Base-by-base conservation (phyloP, 2,329 filamentous ascomycete genomes). In the Penicillium sp. region DNA sequence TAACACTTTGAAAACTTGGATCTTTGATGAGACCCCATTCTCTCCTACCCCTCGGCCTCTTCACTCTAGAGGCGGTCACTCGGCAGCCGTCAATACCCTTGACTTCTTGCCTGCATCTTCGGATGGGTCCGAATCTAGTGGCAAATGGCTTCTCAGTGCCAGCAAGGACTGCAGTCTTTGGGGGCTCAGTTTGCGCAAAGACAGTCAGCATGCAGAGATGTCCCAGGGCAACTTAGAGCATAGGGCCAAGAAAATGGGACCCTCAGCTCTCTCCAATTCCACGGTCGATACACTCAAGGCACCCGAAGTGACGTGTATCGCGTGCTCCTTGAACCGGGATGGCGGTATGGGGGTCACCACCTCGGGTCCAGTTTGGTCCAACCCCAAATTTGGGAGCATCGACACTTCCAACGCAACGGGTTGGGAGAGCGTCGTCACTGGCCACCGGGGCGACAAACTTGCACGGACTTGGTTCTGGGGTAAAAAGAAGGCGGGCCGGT, bases 381-480 rank as follows among this genome's bases (percentile, higher is more conserved):
- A 90, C 63, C 78, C 79, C 1, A 80, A 80, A 54, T 72, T 74
- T 17, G 79, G 82, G 40, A 80, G 77, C n/a, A 70, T 76, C 7
- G 83, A 89, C 64, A 81, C 85, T 2, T 83, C 88, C 52, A 74
- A 81, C 33, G 82, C 81, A 72, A 95, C 90, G 2, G 93, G 93
- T 1, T 98, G 93, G 93, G 94, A 98, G 65, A 96, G 91, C 59
- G 83, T 98, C 5, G 80, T 98, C 2, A 98, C 93, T 3, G 91
- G 89, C 7, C 94, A 98, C 62, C 84, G 84, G 58, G 81, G 84
- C 36, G 91, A 97, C 58, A 78, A 82, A 30, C 86, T 80, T 59
- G 93, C 89, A 13, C 81, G 93, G 37, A 97, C 93, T 1, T 98
- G 93, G 93, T 96, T 96, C 68, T 97, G 93, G 90, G 93, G 91